Evolutionary conservation across 192 early-diverging fungal species (phyloP).

Genomic region (Coemansia sp.): DNA sequence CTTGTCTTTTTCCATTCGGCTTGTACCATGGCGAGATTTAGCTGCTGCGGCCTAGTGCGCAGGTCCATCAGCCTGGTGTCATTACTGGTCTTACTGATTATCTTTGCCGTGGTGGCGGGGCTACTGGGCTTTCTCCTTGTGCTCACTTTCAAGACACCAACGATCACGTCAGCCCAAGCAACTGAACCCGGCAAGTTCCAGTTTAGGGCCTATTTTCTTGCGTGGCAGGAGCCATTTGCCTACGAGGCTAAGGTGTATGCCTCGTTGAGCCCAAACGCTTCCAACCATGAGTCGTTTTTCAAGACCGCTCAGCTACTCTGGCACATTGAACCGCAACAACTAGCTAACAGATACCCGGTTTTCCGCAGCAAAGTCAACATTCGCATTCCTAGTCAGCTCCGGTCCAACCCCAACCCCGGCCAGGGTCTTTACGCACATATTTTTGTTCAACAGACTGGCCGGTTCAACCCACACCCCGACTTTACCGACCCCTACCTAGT

Average conservation of each 20-base stretch:
- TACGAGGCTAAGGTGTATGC: slow-evolving; percentile 18
- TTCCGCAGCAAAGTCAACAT: neutral
- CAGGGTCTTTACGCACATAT: slow-evolving; percentile 11
- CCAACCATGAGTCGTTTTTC: slow-evolving; percentile 3
- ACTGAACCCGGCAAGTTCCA: neutral
- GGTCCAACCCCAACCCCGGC: neutral
- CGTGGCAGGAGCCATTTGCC: slow-evolving; percentile 7
- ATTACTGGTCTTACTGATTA: neutral
- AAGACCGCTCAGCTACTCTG: slow-evolving; percentile 11
- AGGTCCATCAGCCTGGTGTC: neutral
- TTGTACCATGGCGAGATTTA: neutral
- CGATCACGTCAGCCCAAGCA: neutral
- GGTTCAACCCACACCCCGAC: slow-evolving; percentile 11
- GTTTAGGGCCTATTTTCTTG: neutral
- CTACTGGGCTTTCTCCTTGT: neutral
- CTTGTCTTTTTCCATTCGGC: no score
- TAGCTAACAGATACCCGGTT: slow-evolving; percentile 5
- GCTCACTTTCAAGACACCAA: neutral
- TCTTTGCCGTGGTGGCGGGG: neutral
- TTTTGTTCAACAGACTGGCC: slow-evolving; percentile 2
- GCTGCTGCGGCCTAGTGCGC: neutral
- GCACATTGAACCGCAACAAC: neutral
- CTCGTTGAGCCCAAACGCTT: neutral
- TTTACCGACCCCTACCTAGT: slow-evolving; percentile 10
- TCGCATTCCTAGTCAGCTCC: neutral